Evolutionary conservation across 108 stramenopile species (phyloP).

Genomic region (Chaetoceros tenuissimus): DNA sequence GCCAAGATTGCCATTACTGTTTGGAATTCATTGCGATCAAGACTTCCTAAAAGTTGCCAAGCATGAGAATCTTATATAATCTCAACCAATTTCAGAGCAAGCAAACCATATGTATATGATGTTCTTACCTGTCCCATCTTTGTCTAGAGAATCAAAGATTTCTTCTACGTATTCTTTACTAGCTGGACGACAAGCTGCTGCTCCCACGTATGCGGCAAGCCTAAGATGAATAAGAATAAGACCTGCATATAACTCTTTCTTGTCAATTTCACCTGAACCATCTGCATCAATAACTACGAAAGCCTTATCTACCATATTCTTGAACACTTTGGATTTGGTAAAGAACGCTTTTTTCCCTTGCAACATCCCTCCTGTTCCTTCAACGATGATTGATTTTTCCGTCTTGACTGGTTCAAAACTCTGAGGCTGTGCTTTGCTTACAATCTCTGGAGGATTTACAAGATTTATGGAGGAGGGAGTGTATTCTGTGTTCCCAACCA

Average conservation of each 20-base stretch:
- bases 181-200: slow-evolving; percentile 69
- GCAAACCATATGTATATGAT: too few species aligned
- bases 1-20: slow-evolving; percentile 60
- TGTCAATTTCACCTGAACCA: slow-evolving; percentile 49
- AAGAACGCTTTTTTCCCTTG: slow-evolving; percentile 15
- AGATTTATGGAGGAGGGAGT: too few species aligned
- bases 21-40: slow-evolving; percentile 57
- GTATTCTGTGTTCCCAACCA: too few species aligned
- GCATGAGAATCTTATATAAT: too few species aligned
- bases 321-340: slow-evolving; percentile 37
- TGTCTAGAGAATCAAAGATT: slow-evolving; percentile 57
- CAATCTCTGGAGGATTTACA: too few species aligned
- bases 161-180: slow-evolving; percentile 33
- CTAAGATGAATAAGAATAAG: slow-evolving; percentile 73
- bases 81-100: too few species aligned
- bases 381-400: too few species aligned
- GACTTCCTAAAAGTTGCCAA: too few species aligned
- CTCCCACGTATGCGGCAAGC: slow-evolving; percentile 61
- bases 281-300: slow-evolving; percentile 66
- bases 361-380: too few species aligned
- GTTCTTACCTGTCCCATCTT: slow-evolving; percentile 29
- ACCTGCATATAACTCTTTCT: slow-evolving; percentile 69
- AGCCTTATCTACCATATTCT: slow-evolving; percentile 29
- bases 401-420: too few species aligned
- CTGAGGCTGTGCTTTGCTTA: too few species aligned